Base-by-base conservation (phyloP, 768 basidiomycete species). In the Chalciporus sphaerocephalus region DNA sequence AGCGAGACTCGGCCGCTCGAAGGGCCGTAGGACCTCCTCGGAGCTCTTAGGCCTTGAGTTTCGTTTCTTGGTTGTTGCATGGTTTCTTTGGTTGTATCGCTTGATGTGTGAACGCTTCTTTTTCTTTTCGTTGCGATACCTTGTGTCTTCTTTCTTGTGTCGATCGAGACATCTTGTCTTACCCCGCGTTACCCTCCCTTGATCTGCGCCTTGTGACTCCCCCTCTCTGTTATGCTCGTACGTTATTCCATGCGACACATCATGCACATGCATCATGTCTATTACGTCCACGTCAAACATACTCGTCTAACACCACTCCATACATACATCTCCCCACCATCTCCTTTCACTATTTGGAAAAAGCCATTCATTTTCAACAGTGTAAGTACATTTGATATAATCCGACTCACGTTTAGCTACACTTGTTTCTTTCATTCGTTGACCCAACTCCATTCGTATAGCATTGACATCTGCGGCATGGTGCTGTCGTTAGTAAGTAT, bases 11-110 rank as follows among this genome's bases (percentile, higher is more conserved):
- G 27, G 65, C 64, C 20, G 52, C 47, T 13, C 59, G 63, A 22
- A 44, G 64, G 15, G 64, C 64, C n/a, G 51, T 65, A 50, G 65
- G 64, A 5, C 65, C 64, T 18, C 33, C 36, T 22, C 57, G 60
- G 27, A 55, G 55, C 15, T 38, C 51, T 35, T 61, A 54, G 27
- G 27, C 11, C 15, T n/a, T 8, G 24, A 32, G 15, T 3, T 4
- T 13, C 9, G 30, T 32, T 30, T 32, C n/a, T 4, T 4, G 30
- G 24, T 6, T 6, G 15, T 9, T 28, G 12, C 28, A 5, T 28
- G 11, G 11, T 12, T 2, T 6, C 15, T 5, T 32, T 32, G 30
- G 15, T 30, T 15, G 4, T 15, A 30, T 30, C 28, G 9, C 11
- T n/a, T n/a, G n/a, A n/a, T 10, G 27, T 28, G 13, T 30, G 28